These are phyloP conservation scores for Postia placenta DNA, from an alignment of 768 basidiomycete genomes.

Conservation along the genomic window DNA sequence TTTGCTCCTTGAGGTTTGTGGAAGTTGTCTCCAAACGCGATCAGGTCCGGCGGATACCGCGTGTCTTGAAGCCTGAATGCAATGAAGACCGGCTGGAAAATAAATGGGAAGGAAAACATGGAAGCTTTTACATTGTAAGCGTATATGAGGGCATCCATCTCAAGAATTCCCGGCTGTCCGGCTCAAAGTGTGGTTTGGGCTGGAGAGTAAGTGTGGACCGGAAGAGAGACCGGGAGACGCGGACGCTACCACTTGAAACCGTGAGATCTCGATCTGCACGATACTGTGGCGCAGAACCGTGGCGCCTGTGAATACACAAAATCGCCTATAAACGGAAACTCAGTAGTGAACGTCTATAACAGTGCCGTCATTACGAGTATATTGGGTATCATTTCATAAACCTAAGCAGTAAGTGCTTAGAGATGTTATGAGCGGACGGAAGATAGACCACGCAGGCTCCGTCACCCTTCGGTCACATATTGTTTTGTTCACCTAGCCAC, in stretches of 20 bases:
- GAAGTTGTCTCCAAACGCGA: too few relatives aligned
- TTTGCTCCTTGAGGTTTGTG: too few relatives aligned
- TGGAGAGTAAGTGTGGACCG: background rate
- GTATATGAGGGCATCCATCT: too few relatives aligned
- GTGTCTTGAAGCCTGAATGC: too few relatives aligned
- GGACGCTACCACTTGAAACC: background rate
- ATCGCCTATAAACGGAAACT: background rate
- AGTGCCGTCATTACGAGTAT: too few relatives aligned
- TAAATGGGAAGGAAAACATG: background rate
- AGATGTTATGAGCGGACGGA: background rate
- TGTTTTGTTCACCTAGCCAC: too few relatives aligned
- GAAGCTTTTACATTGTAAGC: background rate
- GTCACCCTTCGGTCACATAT: too few relatives aligned
- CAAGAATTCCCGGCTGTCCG: too few relatives aligned
- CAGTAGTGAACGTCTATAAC: background rate
- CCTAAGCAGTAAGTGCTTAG: too few relatives aligned
- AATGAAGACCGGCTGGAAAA: background rate
- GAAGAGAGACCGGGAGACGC: background rate
- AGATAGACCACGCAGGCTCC: too few relatives aligned
- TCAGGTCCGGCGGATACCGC: too few relatives aligned
- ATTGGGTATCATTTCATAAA: background rate
- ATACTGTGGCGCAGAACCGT: background rate
- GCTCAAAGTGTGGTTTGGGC: background rate
- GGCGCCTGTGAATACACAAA: background rate
- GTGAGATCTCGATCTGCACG: background rate